Base-by-base conservation (phyloP, 176 grass and related monocot genomes). In the Carex parvula region DNA sequence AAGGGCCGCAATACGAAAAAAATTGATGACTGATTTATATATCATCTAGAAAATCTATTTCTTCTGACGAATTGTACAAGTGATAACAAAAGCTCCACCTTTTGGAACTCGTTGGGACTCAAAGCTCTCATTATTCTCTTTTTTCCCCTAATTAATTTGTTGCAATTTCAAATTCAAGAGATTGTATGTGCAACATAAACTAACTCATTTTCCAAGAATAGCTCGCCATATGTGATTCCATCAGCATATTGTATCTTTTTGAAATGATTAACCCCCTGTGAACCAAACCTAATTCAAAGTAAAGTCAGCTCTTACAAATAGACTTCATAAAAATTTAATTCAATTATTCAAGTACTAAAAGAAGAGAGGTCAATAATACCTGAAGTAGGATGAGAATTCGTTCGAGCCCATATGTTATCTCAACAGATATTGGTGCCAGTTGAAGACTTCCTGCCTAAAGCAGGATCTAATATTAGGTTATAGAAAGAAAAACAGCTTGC, bases 351-450 rank as follows among this genome's bases (percentile, higher is more conserved):
- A 57, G 79, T 83, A 72, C 4, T 60, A 81, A 62, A 70, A 68
- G 35, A 65, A 24, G 12, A 80, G 54, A 70, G 80, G 24, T 5
- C 83, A 73, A 42, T 69, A 44, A 33, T 84, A 98, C 95, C 91
- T 98, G 95, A 89, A 98, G 95, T 83, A 87, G 91, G 91, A 98
- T 98, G 71, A 98, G 90, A 82, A 98, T 98, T 20, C 95, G 91
- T 85, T 98, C 95, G 66, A 98, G 95, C 72, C 95, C 95, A 93
- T 98, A 95, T 73, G 95, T 95, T 88, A 98, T 95, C 86, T 98
- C 95, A 26, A 98, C 91, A 80, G 95, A 94, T 90, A 98, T 89
- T 39, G 95, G 95, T 50, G 84, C 32, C 84, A 98, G 88, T 62
- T 85, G 92, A 85, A 98, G 91, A 84, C 95, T 98, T 84, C 92